Percentiles rank a stretch among this genome's conserved stretches.
Evolutionary conservation across 2,329 filamentous ascomycete species (phyloP).

Genomic region (Zasmidium cellare): DNA sequence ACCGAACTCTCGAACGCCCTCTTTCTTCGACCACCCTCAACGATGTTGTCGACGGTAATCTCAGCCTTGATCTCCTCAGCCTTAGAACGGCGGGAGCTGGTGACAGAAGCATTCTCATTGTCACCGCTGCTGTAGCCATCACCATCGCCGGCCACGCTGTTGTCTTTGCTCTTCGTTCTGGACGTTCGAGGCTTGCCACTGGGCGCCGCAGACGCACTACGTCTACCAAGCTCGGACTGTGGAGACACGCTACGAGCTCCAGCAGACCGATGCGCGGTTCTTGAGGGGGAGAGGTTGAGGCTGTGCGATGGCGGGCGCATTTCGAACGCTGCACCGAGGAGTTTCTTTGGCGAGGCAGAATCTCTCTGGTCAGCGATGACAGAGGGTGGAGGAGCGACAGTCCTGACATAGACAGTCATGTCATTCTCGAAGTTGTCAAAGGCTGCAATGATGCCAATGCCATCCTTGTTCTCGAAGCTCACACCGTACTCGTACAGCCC

Average conservation of each 20-base stretch:
- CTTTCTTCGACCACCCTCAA: constrained; percentile 93
- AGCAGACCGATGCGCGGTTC: constrained; percentile 69
- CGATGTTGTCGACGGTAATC: constrained; percentile 97
- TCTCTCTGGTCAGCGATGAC: constrained; percentile 26
- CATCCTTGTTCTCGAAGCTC: constrained; percentile 89
- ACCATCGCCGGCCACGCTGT: constrained; percentile 54
- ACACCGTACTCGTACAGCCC: constrained; percentile 89
- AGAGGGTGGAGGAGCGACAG: constrained; percentile 28
- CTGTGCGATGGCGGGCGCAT: constrained; percentile 62
- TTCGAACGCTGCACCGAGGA: constrained; percentile 64
- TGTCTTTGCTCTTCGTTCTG: constrained; percentile 53
- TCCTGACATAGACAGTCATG: constrained; percentile 88
- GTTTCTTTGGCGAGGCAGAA: constrained; percentile 51
- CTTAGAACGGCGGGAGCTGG: constrained; percentile 71
- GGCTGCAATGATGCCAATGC: constrained; percentile 87
- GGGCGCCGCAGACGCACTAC: constrained; percentile 77
- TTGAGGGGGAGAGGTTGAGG: constrained; percentile 62
- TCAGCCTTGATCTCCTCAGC: constrained; percentile 90
- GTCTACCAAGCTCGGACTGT: constrained; percentile 65
- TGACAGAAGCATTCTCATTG: constrained; percentile 71
- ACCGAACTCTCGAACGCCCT: constrained; percentile 94
- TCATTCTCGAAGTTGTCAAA: constrained; percentile 94
- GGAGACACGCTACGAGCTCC: constrained; percentile 79
- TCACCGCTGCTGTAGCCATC: constrained; percentile 87
- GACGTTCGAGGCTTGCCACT: constrained; percentile 57